Base-by-base conservation (phyloP, 176 grass and related monocot species). In the Olyra latifolia region DNA sequence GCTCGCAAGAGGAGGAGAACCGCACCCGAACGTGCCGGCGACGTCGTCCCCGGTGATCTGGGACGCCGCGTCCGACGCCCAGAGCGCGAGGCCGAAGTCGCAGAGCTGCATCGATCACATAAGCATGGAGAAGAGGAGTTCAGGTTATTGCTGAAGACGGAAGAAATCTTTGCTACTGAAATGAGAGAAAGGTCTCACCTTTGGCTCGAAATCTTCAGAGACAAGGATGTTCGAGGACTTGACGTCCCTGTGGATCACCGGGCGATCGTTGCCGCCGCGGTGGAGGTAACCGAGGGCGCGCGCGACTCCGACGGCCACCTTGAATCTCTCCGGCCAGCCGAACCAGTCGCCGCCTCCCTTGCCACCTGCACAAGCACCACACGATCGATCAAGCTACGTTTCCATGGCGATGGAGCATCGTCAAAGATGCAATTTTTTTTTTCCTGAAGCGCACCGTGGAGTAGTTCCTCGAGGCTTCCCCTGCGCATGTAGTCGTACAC, bases 171-270 rank as follows among this genome's bases (percentile, higher is more conserved):
- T 56, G 50, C 24, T 22, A 22, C 59, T 41, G 62, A 67, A 53
- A 79, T 14, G 61, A 29, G 19, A 29, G 15, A 71, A 27, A 78
- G 16, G 20, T 27, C n/a, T 39, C 47, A 91, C 92, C 92, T 87
- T 90, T 10, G 95, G 86, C 7, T 98, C 88, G 77, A 88, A 94
- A 59, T 98, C 71, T 5, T 82, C 72, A 7, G 77, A 80, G 46
- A 94, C 69, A 56, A 98, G 95, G 61, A 98, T 89, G 77, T 98
- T 98, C 8, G 95, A 98, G 22, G 95, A 98, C 72, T 98, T 98
- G 45, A 98, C 82, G 57, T 98, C 95, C 81, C 95, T 74, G 19
- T 98, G 95, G 53, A 98, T 91, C 44, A 94, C 90, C 13, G 87
- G 80, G 0, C 80, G 55, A 10, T 47, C 48, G 10, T 71, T 75